Conservation (phyloP, 2,329 filamentous ascomycete species). For the Trichoderma hamatum region DNA sequence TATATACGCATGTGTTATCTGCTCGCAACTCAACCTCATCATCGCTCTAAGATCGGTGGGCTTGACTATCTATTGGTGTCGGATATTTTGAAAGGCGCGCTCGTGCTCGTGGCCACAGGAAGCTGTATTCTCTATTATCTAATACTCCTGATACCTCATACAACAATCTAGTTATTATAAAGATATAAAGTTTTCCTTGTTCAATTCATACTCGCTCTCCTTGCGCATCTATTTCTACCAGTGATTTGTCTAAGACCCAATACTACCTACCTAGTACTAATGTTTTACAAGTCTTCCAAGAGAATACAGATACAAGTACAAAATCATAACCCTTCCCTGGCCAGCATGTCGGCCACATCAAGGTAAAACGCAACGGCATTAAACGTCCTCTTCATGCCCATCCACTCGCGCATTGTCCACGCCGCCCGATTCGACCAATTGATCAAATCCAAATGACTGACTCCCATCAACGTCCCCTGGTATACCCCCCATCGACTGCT, state of each 20-base stretch:
- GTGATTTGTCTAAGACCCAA: background rate
- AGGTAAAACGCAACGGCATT: slow-evolving; percentile 71
- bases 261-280: background rate
- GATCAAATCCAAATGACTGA: slow-evolving; percentile 67
- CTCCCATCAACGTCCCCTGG: slow-evolving; percentile 63
- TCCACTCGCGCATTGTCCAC: slow-evolving; percentile 56
- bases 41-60: background rate
- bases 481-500: slow-evolving; percentile 66
- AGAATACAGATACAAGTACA: background rate
- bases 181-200: slow-evolving; percentile 19
- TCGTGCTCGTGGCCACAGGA: slow-evolving; percentile 31
- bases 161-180: slow-evolving; percentile 26
- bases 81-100: slow-evolving; percentile 26
- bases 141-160: slow-evolving; percentile 33
- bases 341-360: slow-evolving; percentile 69
- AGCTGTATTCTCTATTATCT: slow-evolving; percentile 36
- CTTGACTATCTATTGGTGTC: slow-evolving; percentile 8
- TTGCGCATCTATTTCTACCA: background rate
- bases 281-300: too few relatives aligned
- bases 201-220: background rate
- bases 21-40: background rate
- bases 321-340: slow-evolving; percentile 60
- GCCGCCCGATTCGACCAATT: slow-evolving; percentile 67
- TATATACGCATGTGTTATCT: slow-evolving; percentile 18
- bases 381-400: slow-evolving; percentile 60